Base-by-base conservation (phyloP, 768 basidiomycete genomes). In the Termitomyces sp. region DNA sequence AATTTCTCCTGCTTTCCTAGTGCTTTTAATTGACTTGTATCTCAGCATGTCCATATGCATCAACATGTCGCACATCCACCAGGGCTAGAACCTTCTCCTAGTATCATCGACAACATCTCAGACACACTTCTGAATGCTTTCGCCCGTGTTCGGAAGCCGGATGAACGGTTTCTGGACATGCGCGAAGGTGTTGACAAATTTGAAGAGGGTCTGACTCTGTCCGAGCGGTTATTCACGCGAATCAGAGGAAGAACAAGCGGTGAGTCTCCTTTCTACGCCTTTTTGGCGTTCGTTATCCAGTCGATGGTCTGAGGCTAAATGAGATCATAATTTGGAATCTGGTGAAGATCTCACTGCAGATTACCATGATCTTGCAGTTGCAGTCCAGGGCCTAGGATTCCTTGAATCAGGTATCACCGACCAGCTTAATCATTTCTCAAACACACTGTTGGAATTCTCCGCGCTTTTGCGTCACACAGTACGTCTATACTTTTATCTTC, bases 381-480 rank as follows among this genome's bases (percentile, higher is more conserved):
- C 93, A 44, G 93, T 97, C 48, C 96, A 98, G 70, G 96, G 95
- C 51, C 82, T 99, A 59, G 97, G 96, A 64, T 98, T 98, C 75
- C 82, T 99, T 62, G 97, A 99, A 73, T 93, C 92, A 61, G 97
- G 97, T 39, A 99, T 99, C 63, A 99, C 97, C 47, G 97, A 99
- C 67, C 95, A 94, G 1, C 76, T 99, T 63, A 96, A 96, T 67
- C 88, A 96, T 69, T 98, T 98, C 65, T 97, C 96, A 31, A 95
- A 96, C 69, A 94, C 94, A 1, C 78, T 99, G 54, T 80, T 98
- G 37, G 95, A 98, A 70, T 98, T 98, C 69, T 97, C 95, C 2
- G 89, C 93, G 0, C 73, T 96, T 22, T 71, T 95, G 39, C 86
- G 93, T 55, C 92, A 96, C 68, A 83, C 84, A 64, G 94, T 93